Percentiles rank a stretch among this genome's conserved stretches.
Evolutionary conservation across 805 yeast genomes (phyloP).

Genomic region (Monosporozyma servazzii): DNA sequence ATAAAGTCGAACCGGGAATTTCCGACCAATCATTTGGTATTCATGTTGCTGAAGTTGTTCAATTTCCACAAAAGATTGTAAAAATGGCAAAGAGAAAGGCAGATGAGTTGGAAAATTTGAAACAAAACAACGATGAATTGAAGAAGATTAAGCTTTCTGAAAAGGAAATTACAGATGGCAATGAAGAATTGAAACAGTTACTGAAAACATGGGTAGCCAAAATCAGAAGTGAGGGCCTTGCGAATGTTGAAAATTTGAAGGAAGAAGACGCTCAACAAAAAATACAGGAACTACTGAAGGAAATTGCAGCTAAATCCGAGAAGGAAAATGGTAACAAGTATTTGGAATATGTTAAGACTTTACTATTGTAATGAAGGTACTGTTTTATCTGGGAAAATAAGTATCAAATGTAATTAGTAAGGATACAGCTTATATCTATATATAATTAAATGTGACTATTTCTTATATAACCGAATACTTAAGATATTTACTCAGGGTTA

Average conservation of each 20-base stretch:
- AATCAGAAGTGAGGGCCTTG: conserved; percentile 29
- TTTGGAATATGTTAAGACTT: conserved; percentile 14
- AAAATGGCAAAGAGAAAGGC: conserved; percentile 95
- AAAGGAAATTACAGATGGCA: conserved; percentile 43
- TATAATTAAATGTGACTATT: background rate
- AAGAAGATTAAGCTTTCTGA: conserved; percentile 43
- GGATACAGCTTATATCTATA: background rate
- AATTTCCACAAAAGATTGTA: conserved; percentile 83
- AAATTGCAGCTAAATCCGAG: conserved; percentile 10
- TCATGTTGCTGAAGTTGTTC: conserved; percentile 93
- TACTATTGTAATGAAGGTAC: conserved; percentile 9
- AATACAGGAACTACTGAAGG: conserved; percentile 16
- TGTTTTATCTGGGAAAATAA: background rate
- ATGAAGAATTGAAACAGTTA: conserved; percentile 38
- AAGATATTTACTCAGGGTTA: background rate
- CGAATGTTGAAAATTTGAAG: conserved; percentile 19
- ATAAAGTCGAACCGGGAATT: conserved; percentile 93
- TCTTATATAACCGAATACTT: background rate
- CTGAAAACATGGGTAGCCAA: conserved; percentile 46
- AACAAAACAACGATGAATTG: conserved; percentile 33
- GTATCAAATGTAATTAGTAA: background rate
- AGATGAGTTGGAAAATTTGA: conserved; percentile 64
- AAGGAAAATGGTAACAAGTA: conserved; percentile 10
- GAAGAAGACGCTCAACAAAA: conserved; percentile 29
- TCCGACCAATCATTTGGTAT: conserved; percentile 95